phyloP scores from a whole-genome alignment of 1,284 basidiomycete species.

The Ustilago trichophora region DNA sequence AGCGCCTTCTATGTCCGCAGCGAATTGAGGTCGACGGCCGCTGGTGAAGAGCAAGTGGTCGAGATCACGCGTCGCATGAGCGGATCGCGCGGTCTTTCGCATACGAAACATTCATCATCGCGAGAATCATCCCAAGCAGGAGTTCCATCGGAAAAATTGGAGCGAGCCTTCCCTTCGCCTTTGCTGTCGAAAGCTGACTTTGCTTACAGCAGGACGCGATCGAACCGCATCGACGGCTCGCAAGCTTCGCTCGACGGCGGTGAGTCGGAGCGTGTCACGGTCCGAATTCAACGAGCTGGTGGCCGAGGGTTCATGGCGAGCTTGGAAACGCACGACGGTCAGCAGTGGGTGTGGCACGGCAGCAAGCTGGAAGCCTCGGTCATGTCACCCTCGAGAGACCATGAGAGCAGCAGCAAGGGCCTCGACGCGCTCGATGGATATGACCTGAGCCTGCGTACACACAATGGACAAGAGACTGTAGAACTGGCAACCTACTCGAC shows the following conservation, averaged over 20 bases:
- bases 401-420: neutral
- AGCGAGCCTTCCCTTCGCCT: slow-evolving; percentile 36
- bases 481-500: slow-evolving; percentile 39
- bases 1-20: slow-evolving; percentile 22
- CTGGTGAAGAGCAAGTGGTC: slow-evolving; percentile 23
- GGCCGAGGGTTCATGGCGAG: slow-evolving; percentile 20
- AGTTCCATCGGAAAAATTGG: slow-evolving; percentile 11
- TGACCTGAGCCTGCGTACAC: slow-evolving; percentile 17
- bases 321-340: slow-evolving; percentile 20
- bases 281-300: slow-evolving; percentile 20
- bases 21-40: neutral
- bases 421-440: slow-evolving; percentile 13
- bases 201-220: slow-evolving; percentile 8
- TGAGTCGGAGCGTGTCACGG: slow-evolving; percentile 8
- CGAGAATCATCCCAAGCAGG: slow-evolving; percentile 1
- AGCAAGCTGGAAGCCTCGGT: slow-evolving; percentile 32
- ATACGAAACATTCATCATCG: slow-evolving; percentile 5
- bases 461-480: slow-evolving; percentile 3
- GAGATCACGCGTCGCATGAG: slow-evolving; percentile 19
- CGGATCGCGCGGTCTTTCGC: neutral
- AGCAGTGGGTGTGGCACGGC: slow-evolving; percentile 26
- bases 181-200: slow-evolving; percentile 17
- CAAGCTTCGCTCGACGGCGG: slow-evolving; percentile 7
- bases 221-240: slow-evolving; percentile 7
- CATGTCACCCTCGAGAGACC: slow-evolving; percentile 1